phyloP scores from a whole-genome alignment of 179 eudicot genomes.

The Sideroxylon spinosum region DNA sequence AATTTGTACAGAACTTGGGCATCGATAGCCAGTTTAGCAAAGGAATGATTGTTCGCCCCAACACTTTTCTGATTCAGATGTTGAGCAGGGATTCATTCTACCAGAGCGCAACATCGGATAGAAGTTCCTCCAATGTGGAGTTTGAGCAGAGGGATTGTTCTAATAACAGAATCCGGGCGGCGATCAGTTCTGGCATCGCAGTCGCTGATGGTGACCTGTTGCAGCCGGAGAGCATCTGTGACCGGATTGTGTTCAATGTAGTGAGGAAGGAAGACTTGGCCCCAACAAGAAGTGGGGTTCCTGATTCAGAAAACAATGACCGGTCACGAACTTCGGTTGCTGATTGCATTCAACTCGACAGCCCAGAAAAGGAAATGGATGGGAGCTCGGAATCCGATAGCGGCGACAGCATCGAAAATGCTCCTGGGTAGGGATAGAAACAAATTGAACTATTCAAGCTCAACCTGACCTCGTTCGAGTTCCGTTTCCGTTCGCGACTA shows the following conservation, averaged over 20 bases:
- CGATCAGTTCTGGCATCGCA: conserved; percentile 44
- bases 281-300: conserved; percentile 37
- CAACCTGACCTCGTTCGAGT: too few species aligned
- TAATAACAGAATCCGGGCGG: conserved; percentile 19
- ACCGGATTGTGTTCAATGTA: conserved; percentile 70
- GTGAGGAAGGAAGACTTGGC: conserved; percentile 61
- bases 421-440: too few species aligned
- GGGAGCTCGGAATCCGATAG: conserved; percentile 61
- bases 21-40: conserved; percentile 38
- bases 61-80: conserved; percentile 33
- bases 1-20: conserved; percentile 69
- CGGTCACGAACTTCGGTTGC: conserved; percentile 39
- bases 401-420: conserved; percentile 14
- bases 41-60: conserved; percentile 26
- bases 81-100: conserved; percentile 30
- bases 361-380: conserved; percentile 59
- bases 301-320: conserved; percentile 41
- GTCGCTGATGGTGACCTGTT: conserved; percentile 71
- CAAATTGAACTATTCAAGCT: too few species aligned
- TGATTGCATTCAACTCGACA: conserved; percentile 65
- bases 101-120: conserved; percentile 41
- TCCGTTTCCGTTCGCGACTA: too few species aligned
- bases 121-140: conserved; percentile 41
- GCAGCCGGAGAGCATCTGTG: conserved; percentile 66
- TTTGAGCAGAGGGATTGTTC: conserved; percentile 38